Conservation (phyloP, 139 green algal species). For the Chlorella sp. region DNA sequence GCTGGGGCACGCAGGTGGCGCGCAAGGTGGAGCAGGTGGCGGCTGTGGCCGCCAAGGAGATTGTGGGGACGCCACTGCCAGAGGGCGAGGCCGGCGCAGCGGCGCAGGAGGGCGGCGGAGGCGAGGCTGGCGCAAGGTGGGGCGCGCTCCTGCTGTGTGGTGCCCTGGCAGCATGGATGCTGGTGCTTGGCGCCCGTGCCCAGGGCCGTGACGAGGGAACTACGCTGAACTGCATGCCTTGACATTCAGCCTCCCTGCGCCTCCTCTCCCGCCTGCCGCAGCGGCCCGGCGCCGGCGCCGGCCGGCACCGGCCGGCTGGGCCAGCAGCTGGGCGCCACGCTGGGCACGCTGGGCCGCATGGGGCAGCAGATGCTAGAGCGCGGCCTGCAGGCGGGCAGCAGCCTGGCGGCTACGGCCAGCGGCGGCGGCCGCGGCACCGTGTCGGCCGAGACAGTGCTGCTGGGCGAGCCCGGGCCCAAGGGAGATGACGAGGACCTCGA, state of each 20-base stretch:
- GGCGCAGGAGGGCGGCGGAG: no score
- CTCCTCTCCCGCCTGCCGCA: background rate
- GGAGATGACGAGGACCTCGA: background rate
- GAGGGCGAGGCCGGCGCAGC: no score
- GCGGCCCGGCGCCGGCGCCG: no score
- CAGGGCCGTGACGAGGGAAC: no score
- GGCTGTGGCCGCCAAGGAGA: background rate
- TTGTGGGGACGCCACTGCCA: constrained; percentile 16
- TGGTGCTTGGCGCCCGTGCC: no score
- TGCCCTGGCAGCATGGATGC: no score
- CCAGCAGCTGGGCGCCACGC: constrained; percentile 5
- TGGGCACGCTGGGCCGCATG: constrained; percentile 4
- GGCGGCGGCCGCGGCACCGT: no score
- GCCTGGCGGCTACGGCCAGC: no score
- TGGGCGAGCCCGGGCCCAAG: background rate
- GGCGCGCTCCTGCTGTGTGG: no score
- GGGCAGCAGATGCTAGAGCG: constrained; percentile 16
- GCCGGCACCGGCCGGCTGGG: background rate
- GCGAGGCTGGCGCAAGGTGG: no score
- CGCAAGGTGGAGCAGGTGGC: constrained; percentile 14
- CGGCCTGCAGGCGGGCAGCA: background rate
- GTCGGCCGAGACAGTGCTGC: no score
- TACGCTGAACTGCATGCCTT: no score
- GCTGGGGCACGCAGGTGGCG: background rate
- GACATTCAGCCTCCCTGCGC: background rate